A percentile compares a stretch with the other conserved stretches of the same genome.
phyloP scores from a whole-genome alignment of 305 asterid genomes.

The Andrographis paniculata region DNA sequence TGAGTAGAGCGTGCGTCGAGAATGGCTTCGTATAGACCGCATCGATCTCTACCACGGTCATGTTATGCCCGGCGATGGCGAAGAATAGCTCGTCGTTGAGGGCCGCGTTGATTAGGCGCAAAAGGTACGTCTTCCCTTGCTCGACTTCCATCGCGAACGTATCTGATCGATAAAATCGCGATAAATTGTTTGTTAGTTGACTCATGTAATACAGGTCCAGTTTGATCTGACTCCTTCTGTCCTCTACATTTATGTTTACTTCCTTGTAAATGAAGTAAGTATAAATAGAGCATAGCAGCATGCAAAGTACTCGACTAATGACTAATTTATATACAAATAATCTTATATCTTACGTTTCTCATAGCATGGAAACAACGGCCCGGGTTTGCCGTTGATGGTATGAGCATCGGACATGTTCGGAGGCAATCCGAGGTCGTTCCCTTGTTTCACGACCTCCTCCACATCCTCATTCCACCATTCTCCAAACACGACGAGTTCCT shows the following conservation, averaged over 20 bases:
- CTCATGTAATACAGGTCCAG: no score
- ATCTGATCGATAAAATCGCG: slow-evolving; percentile 14
- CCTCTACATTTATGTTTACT: no score
- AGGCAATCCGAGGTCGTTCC: slow-evolving; percentile 23
- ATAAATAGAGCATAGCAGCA: no score
- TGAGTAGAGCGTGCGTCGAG: slow-evolving; percentile 20
- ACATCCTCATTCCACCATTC: slow-evolving; percentile 34
- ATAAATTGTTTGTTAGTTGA: no score
- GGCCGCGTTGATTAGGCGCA: slow-evolving; percentile 24
- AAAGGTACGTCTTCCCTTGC: slow-evolving; percentile 27
- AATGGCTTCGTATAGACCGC: slow-evolving; percentile 32
- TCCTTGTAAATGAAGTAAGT: no score
- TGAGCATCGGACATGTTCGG: slow-evolving; percentile 33
- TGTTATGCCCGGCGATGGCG: slow-evolving; percentile 25
- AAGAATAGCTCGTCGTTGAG: slow-evolving; percentile 30
- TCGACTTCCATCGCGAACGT: slow-evolving; percentile 32
- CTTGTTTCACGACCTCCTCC: slow-evolving; percentile 25
- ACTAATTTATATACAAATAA: background rate
- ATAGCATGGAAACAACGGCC: slow-evolving; percentile 25
- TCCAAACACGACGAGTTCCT: slow-evolving; percentile 25
- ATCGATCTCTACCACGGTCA: slow-evolving; percentile 30
- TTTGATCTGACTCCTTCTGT: no score
- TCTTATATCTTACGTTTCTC: slow-evolving; percentile 19
- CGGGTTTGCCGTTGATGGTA: slow-evolving; percentile 31
- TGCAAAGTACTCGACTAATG: no score